These are phyloP conservation scores for Coprinopsis cinerea DNA, from an alignment of 768 basidiomycete genomes.

Conservation along the genomic window DNA sequence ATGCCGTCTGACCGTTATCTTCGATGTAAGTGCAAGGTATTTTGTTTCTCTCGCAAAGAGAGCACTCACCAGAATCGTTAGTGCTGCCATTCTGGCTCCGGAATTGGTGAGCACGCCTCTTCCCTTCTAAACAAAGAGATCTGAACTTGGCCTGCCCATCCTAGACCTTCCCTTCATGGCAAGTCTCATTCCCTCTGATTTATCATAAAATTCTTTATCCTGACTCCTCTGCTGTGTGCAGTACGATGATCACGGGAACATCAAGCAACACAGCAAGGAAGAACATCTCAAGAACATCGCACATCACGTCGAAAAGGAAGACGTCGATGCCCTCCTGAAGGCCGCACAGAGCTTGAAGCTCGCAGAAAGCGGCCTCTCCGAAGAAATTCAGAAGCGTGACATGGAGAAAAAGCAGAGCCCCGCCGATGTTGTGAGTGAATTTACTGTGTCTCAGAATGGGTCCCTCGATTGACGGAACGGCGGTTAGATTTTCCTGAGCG, in stretches of 20 bases:
- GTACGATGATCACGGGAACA: neutral
- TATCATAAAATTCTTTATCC: neutral
- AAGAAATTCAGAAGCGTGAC: neutral
- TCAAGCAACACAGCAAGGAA: neutral
- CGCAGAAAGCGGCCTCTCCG: neutral
- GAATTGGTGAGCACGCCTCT: neutral
- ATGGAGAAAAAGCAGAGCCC: neutral
- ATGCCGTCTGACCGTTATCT: conserved; percentile 82
- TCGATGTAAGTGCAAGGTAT: conserved; percentile 30
- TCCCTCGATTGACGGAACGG: no score
- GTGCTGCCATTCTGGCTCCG: conserved; percentile 10
- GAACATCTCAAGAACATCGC: neutral
- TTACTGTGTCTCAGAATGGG: neutral
- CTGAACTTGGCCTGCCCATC: neutral
- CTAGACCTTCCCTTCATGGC: conserved; percentile 6
- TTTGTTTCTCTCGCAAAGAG: neutral
- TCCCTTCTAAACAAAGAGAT: neutral
- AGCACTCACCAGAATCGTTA: neutral
- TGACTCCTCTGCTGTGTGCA: neutral
- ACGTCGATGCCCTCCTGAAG: neutral
- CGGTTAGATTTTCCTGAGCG: conserved; percentile 8
- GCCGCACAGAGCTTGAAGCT: neutral
- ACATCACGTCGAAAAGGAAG: neutral
- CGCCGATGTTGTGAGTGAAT: conserved; percentile 4
- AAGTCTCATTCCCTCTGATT: neutral